Percentiles rank a stretch among this genome's conserved stretches.
phyloP scores from a whole-genome alignment of 2,329 filamentous ascomycete species.

The Sphaerulina musiva region DNA sequence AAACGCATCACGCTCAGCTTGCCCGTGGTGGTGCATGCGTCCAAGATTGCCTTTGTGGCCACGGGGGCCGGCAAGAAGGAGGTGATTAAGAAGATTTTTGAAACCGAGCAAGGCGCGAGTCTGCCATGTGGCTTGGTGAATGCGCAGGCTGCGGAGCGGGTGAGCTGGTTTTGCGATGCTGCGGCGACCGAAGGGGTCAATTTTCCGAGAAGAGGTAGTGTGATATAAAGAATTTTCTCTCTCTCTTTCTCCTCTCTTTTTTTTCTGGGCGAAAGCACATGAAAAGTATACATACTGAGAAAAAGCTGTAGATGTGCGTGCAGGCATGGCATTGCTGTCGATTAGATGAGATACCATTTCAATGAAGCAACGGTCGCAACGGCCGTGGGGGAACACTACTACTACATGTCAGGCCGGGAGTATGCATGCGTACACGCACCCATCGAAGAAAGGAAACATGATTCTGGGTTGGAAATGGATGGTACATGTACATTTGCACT shows the following conservation, averaged over 20 bases:
- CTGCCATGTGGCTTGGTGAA: slow-evolving; percentile 88
- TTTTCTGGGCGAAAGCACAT: too few species aligned
- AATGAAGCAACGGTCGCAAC: slow-evolving; percentile 5
- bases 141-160: slow-evolving; percentile 71
- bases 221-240: slow-evolving; percentile 15
- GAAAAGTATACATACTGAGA: not conserved
- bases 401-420: too few species aligned
- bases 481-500: too few species aligned
- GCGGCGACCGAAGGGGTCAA: slow-evolving; percentile 77
- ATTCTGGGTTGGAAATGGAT: too few species aligned
- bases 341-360: not conserved
- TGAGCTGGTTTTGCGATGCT: slow-evolving; percentile 91
- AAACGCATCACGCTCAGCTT: slow-evolving; percentile 87
- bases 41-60: slow-evolving; percentile 84
- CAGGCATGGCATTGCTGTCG: not conserved
- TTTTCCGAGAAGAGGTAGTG: slow-evolving; percentile 66
- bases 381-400: too few species aligned
- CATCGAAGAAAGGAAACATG: too few species aligned
- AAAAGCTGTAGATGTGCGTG: not conserved
- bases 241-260: too few species aligned
- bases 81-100: slow-evolving; percentile 87
- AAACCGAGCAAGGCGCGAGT: slow-evolving; percentile 61
- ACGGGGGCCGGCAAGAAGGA: slow-evolving; percentile 86
- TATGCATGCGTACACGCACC: too few species aligned
- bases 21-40: slow-evolving; percentile 79